Evolutionary conservation across 352 stramenopile species (phyloP), one percentile per base, ranked within the genome.

Genomic region (Pythium myriotylum): DNA sequence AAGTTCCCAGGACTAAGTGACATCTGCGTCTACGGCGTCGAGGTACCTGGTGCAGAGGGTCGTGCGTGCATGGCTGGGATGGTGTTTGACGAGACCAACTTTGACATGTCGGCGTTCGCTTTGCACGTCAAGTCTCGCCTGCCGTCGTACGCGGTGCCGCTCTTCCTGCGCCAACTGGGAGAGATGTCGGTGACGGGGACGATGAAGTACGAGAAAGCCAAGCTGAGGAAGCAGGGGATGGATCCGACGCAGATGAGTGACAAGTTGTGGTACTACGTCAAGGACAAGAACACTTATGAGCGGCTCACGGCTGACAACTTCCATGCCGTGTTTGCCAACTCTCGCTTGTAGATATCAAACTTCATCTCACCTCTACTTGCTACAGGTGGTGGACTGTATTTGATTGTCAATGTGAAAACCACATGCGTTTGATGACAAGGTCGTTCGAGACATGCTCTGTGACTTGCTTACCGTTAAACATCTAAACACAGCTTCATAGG

Each of bases 191-290:
- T 96, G 49, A 97, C 91, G 0, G 85, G 86, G 1, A 97, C 91
- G 29, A 94, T 97, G 77, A 97, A 97, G 70, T 88, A 96, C 35
- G 80, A 96, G 59, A 97, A 97, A 70, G 86, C 86, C 7, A 91
- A 94, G 64, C 74, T 97, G 7, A 76, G 86, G 16, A 90, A 84
- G 43, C 68, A 96, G 33, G 89, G 87, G 27, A 86, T 92, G 23
- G 85, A 94, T 29, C 74, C 86, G n/a, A 73, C 71, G 10, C 59
- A 76, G 19, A 65, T 95, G 27, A 33, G 37, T 3, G 84, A 93
- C 62, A 70, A 67, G 16, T 64, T 92, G 32, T 93, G 80, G 76
- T 76, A 77, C 32, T 88, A 80, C 48, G 76, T 85, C 57, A 77
- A 81, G 53, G 17, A 54, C 4, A 74, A 73, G 14, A 63, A 69